Evolutionary conservation across 129 eudicot species (phyloP).

Genomic region (Logfia minima): DNA sequence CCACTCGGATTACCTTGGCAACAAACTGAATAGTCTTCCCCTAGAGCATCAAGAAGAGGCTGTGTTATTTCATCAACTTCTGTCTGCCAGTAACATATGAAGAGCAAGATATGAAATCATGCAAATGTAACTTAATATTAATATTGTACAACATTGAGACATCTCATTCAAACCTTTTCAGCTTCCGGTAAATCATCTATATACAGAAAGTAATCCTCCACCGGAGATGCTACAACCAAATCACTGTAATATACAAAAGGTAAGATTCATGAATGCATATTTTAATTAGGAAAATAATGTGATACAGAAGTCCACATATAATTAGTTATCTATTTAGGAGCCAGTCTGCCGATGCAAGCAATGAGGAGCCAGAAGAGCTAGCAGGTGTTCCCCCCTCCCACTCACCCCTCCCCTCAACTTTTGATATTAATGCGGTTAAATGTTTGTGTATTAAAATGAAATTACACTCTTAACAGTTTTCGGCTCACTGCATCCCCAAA

Average conservation of each 20-base stretch:
- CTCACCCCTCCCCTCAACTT: too few relatives aligned
- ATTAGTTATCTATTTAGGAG: not conserved
- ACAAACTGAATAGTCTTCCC: slow-evolving; percentile 80
- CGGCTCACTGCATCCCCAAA: too few relatives aligned
- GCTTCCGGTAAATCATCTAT: slow-evolving; percentile 79
- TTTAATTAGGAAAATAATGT: slow-evolving; percentile 1
- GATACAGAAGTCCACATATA: not conserved
- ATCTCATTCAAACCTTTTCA: slow-evolving; percentile 56
- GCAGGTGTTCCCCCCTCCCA: not conserved
- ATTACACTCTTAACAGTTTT: too few relatives aligned
- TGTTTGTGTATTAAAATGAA: too few relatives aligned
- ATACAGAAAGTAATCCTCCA: slow-evolving; percentile 83
- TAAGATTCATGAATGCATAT: slow-evolving; percentile 19
- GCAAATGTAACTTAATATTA: slow-evolving; percentile 6
- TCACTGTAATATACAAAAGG: slow-evolving; percentile 52
- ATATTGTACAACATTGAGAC: not conserved
- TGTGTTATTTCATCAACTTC: slow-evolving; percentile 64
- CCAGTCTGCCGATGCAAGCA: not conserved
- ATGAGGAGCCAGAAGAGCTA: not conserved
- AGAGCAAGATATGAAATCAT: slow-evolving; percentile 5
- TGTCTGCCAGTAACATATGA: slow-evolving; percentile 46
- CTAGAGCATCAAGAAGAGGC: slow-evolving; percentile 90
- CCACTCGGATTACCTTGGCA: slow-evolving; percentile 67
- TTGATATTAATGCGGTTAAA: too few relatives aligned
- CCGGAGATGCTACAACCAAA: slow-evolving; percentile 92